phyloP scores from a whole-genome alignment of 1,139 yeast genomes.

The Scheffersomyces quercinus region DNA sequence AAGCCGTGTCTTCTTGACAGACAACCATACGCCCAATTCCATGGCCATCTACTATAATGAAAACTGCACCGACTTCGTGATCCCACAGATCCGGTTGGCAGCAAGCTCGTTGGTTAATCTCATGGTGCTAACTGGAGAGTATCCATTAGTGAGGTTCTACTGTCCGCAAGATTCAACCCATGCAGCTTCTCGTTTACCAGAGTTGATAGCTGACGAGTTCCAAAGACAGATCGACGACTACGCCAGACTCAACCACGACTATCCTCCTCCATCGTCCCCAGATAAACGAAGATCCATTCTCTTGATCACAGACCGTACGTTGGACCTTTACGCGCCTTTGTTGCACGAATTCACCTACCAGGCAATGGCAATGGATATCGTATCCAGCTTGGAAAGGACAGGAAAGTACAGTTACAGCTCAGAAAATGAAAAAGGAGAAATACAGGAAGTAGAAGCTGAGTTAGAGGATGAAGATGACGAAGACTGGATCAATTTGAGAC shows the following conservation, averaged over 20 bases:
- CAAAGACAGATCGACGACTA: constrained; percentile 74
- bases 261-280: constrained; percentile 56
- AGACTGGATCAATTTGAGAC: constrained; percentile 75
- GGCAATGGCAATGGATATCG: constrained; percentile 85
- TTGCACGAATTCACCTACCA: constrained; percentile 93
- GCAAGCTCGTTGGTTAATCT: constrained; percentile 67
- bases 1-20: constrained; percentile 40
- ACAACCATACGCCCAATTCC: constrained; percentile 47
- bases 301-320: constrained; percentile 75
- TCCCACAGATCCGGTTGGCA: constrained; percentile 56
- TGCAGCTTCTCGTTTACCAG: constrained; percentile 66
- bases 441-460: constrained; percentile 39
- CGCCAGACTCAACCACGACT: constrained; percentile 66
- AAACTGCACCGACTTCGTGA: constrained; percentile 62
- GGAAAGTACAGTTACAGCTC: constrained; percentile 60
- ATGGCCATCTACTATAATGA: constrained; percentile 74
- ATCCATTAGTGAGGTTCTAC: constrained; percentile 80
- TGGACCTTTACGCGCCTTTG: constrained; percentile 82
- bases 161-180: constrained; percentile 48
- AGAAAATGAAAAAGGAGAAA: constrained; percentile 61
- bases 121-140: constrained; percentile 82
- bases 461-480: constrained; percentile 64
- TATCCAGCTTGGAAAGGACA: constrained; percentile 49
- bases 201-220: constrained; percentile 69
- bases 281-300: constrained; percentile 71